Evolutionary conservation across 306 rosid species (phyloP), one percentile per base, ranked within the genome.

Genomic region (Vicia sativa): DNA sequence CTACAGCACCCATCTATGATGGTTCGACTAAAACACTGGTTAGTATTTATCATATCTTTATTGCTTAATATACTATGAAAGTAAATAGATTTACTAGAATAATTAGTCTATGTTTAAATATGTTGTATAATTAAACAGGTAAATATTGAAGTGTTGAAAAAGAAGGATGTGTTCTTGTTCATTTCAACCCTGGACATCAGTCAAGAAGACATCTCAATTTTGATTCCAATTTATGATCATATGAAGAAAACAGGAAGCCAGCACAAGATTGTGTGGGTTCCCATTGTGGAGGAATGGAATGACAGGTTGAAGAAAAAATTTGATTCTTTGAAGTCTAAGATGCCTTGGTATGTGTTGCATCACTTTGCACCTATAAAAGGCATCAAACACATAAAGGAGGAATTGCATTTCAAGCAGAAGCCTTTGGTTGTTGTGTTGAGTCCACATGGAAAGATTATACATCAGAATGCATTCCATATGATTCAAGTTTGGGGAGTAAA

Each of bases 231-330:
- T 48, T 53, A 74, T 29, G 82, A 84, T 0, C 35, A 11, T 28
- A 68, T 74, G 9, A 74, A 64, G 10, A 84, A 74, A 71, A 67
- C 18, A 38, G 67, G 49, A 0, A 12, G 26, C 11, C 42, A 67
- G 1, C 65, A 46, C 54, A 46, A 46, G 23, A 46, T 46, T 46
- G 25, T 46, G 37, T 9, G 96, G 92, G n/a, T 87, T 52, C 90
- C 89, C 0, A 58, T 81, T 9, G 88, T 84, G 50, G 90, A 81
- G 52, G 44, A 78, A 19, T 81, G 91, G 89, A 78, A 28, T 0
- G 80, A 83, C 1, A 70, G 71, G 0, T 7, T 74, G 57, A 29
- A 9, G 1, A 74, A 65, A 65, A 74, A 65, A 63, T 86, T 78
- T 11, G 82, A 86, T 1, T 2, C 11, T 10, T 10, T 89, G 19